Percentiles rank a stretch among this genome's conserved stretches.
These are phyloP conservation scores for Ceratopteris richardii DNA, from an alignment of 75 land plant genomes.

Conservation along the genomic window DNA sequence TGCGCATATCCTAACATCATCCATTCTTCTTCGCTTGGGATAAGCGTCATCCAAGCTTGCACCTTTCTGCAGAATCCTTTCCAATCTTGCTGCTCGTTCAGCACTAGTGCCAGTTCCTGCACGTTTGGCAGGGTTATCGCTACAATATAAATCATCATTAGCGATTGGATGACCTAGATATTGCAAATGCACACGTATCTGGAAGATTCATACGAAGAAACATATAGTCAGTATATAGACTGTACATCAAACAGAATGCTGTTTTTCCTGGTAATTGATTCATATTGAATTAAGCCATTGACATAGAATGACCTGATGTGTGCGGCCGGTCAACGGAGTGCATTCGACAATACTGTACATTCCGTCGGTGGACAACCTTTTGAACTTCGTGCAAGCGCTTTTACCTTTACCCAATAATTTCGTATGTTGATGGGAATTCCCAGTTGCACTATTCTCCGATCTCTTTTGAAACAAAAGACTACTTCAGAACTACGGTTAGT, in stretches of 20 bases:
- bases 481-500: too few relatives aligned
- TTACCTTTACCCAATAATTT: conserved; percentile 47
- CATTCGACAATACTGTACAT: conserved; percentile 70
- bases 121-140: conserved; percentile 27
- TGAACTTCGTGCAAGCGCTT: conserved; percentile 74
- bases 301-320: conserved; percentile 62
- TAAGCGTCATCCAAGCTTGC: neutral
- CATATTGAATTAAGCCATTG: too few relatives aligned
- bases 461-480: too few relatives aligned
- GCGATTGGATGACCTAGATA: conserved; percentile 79
- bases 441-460: too few relatives aligned
- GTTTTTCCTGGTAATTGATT: too few relatives aligned
- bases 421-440: too few relatives aligned
- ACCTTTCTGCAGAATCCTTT: neutral
- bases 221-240: too few relatives aligned
- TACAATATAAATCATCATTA: conserved; percentile 72
- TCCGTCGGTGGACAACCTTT: conserved; percentile 68
- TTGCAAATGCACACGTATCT: conserved; percentile 95
- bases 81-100: conserved; percentile 46
- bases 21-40: neutral
- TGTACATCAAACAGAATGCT: too few relatives aligned
- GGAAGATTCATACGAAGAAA: conserved; percentile 3
- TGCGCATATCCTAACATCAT: neutral
- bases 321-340: conserved; percentile 82
- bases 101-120: conserved; percentile 42